phyloP scores from a whole-genome alignment of 1,284 basidiomycete species.

The Ganoderma multipileum region DNA sequence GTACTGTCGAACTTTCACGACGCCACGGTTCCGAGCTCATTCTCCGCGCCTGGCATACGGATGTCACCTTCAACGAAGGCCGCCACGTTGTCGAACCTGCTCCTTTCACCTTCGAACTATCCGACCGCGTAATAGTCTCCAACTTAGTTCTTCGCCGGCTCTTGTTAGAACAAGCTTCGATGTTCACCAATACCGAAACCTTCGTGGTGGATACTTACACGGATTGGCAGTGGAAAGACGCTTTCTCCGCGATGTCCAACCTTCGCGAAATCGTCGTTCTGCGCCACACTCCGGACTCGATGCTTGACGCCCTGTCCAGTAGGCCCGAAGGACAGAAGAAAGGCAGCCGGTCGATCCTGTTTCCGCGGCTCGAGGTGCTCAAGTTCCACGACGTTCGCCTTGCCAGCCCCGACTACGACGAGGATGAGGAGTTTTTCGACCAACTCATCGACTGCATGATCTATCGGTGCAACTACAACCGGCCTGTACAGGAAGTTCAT shows the following conservation, averaged over 20 bases:
- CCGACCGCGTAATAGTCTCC: background rate
- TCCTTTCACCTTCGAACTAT: background rate
- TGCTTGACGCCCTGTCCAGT: constrained; percentile 14
- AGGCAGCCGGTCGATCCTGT: background rate
- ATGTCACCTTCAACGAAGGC: background rate
- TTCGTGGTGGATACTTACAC: background rate
- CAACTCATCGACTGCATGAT: constrained; percentile 20
- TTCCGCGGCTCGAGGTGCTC: constrained; percentile 17
- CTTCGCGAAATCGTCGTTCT: constrained; percentile 11
- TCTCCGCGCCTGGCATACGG: background rate
- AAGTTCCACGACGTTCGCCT: constrained; percentile 11
- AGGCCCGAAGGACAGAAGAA: constrained; percentile 1
- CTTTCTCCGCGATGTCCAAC: constrained; percentile 17
- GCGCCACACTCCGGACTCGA: constrained; percentile 5
- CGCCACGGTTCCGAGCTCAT: background rate
- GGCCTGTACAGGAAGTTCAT: constrained; percentile 14
- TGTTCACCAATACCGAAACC: background rate
- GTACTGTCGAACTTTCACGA: background rate
- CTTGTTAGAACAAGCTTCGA: background rate
- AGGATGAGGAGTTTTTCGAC: constrained; percentile 13
- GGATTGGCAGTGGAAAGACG: constrained; percentile 16
- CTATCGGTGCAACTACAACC: constrained; percentile 17
- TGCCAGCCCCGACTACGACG: constrained; percentile 11
- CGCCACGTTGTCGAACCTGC: background rate
- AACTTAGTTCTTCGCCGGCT: background rate